These are phyloP conservation scores for Trypanosoma cruzi DNA, from an alignment of 208 protist species.

Conservation along the genomic window DNA sequence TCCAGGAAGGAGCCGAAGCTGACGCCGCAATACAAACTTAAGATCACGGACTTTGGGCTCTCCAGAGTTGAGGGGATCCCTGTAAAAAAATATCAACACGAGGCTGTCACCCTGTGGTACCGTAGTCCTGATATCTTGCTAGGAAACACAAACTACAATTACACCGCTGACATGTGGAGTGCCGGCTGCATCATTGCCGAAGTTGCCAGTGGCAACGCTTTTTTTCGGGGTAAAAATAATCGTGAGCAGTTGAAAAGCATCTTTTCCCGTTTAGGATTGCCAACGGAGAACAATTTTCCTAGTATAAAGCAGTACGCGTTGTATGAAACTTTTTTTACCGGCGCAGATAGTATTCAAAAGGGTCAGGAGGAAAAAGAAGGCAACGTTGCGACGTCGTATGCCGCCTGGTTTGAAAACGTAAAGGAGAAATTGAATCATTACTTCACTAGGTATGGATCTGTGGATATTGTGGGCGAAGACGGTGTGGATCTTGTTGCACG, in stretches of 20 bases:
- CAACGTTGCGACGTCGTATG: not conserved
- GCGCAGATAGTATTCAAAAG: slow-evolving; percentile 17
- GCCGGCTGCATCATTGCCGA: slow-evolving; percentile 94
- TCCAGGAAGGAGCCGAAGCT: not conserved
- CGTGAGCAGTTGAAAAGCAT: slow-evolving; percentile 89
- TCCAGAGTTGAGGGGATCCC: slow-evolving; percentile 84
- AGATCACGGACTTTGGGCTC: slow-evolving; percentile 92
- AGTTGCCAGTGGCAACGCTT: slow-evolving; percentile 63
- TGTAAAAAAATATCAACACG: slow-evolving; percentile 91
- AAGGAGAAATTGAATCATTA: slow-evolving; percentile 15
- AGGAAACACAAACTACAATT: slow-evolving; percentile 77
- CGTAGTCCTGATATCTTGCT: slow-evolving; percentile 93
- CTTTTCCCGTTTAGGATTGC: slow-evolving; percentile 86
- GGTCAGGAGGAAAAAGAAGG: not conserved
- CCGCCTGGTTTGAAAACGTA: not conserved
- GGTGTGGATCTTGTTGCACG: slow-evolving; percentile 68
- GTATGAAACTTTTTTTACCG: slow-evolving; percentile 28
- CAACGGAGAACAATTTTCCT: slow-evolving; percentile 67
- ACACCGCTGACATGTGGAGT: slow-evolving; percentile 91
- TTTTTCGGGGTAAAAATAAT: slow-evolving; percentile 85
- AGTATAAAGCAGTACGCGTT: slow-evolving; percentile 52
- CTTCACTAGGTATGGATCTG: slow-evolving; percentile 25
- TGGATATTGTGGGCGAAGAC: slow-evolving; percentile 50
- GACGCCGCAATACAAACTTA: slow-evolving; percentile 45
- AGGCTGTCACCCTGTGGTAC: slow-evolving; percentile 95